phyloP scores from a whole-genome alignment of 2,329 filamentous ascomycete species.

The Madurella mycetomatis region DNA sequence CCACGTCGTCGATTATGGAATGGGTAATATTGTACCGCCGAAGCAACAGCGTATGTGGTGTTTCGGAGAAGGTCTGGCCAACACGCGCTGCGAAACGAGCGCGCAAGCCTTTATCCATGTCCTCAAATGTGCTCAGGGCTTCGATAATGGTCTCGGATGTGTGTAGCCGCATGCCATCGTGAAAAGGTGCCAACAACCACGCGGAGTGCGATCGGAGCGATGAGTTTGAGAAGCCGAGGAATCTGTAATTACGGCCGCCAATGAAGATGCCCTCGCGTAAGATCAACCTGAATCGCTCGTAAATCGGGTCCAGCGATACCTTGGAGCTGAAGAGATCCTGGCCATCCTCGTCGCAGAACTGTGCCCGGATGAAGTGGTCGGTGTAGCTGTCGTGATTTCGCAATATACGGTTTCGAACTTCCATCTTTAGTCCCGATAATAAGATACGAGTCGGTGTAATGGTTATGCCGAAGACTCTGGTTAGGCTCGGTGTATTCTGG shows the following conservation, averaged over 20 bases:
- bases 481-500: too few species aligned
- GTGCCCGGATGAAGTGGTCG: constrained; percentile 64
- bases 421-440: constrained; percentile 58
- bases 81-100: constrained; percentile 56
- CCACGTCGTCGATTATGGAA: constrained; percentile 54
- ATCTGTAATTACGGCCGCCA: constrained; percentile 58
- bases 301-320: constrained; percentile 48
- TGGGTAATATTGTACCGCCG: too few species aligned
- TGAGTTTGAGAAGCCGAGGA: constrained; percentile 76
- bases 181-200: constrained; percentile 56
- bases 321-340: constrained; percentile 52
- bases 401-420: constrained; percentile 66
- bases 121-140: constrained; percentile 46
- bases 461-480: constrained; percentile 49
- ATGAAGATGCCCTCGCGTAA: constrained; percentile 58
- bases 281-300: constrained; percentile 56
- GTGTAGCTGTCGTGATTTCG: constrained; percentile 57
- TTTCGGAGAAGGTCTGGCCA: constrained; percentile 70
- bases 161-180: constrained; percentile 34
- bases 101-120: constrained; percentile 48
- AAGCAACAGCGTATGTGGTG: too few species aligned
- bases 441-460: constrained; percentile 58
- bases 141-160: constrained; percentile 42
- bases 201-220: constrained; percentile 67
- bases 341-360: constrained; percentile 71